Percentiles rank a stretch among this genome's conserved stretches.
phyloP scores from a whole-genome alignment of 2,329 filamentous ascomycete species.

The Colletotrichum sojae region DNA sequence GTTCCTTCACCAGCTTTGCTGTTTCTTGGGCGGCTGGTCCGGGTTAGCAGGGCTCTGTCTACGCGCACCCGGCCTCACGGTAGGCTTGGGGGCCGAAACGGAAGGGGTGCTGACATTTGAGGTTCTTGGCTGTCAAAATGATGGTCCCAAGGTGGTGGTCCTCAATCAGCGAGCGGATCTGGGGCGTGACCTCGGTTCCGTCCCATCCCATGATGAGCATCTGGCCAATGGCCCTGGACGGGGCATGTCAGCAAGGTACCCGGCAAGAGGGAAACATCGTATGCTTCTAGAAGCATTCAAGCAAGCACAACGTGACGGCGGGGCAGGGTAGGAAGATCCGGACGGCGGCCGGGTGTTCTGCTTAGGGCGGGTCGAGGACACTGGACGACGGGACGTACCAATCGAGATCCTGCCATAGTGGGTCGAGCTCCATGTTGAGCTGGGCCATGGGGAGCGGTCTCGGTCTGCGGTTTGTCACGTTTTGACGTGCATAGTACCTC shows the following conservation, averaged over 20 bases:
- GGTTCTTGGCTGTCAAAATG: slow-evolving; percentile 85
- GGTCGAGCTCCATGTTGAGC: slow-evolving; percentile 66
- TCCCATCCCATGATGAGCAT: slow-evolving; percentile 89
- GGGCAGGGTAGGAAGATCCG: not conserved
- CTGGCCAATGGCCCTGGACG: slow-evolving; percentile 77
- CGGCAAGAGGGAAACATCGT: not conserved
- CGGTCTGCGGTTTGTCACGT: slow-evolving; percentile 47
- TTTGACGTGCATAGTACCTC: slow-evolving; percentile 44
- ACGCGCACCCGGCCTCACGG: not conserved
- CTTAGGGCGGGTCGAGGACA: slow-evolving; percentile 20
- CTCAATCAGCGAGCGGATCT: slow-evolving; percentile 85
- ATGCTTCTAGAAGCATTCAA: slow-evolving; percentile 18
- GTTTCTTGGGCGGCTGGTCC: slow-evolving; percentile 88
- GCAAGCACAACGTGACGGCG: not conserved
- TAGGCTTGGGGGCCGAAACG: not conserved
- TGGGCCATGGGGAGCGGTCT: slow-evolving; percentile 48
- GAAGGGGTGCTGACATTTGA: slow-evolving; percentile 75
- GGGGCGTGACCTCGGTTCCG: slow-evolving; percentile 85
- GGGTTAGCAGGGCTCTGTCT: slow-evolving; percentile 19
- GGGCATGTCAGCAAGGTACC: slow-evolving; percentile 34
- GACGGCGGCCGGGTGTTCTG: too few relatives aligned
- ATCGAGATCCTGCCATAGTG: slow-evolving; percentile 82
- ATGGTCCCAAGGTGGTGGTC: slow-evolving; percentile 92
- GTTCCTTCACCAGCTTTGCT: slow-evolving; percentile 87
- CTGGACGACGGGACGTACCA: slow-evolving; percentile 68